These are phyloP conservation scores for Talaromyces stipitatus DNA, from an alignment of 495 filamentous ascomycete genomes.

Conservation along the genomic window DNA sequence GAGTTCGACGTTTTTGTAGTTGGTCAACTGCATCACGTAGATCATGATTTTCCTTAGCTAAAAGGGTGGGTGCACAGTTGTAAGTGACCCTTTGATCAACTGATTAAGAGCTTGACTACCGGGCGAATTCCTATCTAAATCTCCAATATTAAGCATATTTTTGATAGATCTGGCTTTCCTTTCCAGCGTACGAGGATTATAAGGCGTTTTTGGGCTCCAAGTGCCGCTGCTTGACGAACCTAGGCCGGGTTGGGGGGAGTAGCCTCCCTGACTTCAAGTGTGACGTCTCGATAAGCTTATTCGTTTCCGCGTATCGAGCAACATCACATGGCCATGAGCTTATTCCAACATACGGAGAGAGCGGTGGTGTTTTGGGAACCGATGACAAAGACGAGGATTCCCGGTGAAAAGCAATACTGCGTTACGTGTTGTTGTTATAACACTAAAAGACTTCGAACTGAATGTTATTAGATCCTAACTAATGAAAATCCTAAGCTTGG, in stretches of 20 bases:
- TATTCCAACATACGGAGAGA: too few relatives aligned
- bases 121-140: neutral
- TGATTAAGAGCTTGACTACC: neutral
- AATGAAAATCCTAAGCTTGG: too few relatives aligned
- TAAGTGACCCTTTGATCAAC: neutral
- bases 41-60: neutral
- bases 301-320: too few relatives aligned
- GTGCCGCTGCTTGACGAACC: neutral
- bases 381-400: too few relatives aligned
- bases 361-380: too few relatives aligned
- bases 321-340: too few relatives aligned
- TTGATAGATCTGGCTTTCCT: neutral
- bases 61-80: neutral
- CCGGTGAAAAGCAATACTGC: too few relatives aligned
- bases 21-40: neutral
- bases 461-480: too few relatives aligned
- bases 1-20: neutral
- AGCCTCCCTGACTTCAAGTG: neutral
- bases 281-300: too few relatives aligned
- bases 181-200: neutral
- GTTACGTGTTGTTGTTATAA: too few relatives aligned
- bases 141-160: neutral
- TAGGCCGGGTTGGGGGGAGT: neutral
- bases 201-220: neutral
- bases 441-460: too few relatives aligned